Evolutionary conservation across 1,139 yeast genomes (phyloP).

Genomic region (Candida neerlandica): DNA sequence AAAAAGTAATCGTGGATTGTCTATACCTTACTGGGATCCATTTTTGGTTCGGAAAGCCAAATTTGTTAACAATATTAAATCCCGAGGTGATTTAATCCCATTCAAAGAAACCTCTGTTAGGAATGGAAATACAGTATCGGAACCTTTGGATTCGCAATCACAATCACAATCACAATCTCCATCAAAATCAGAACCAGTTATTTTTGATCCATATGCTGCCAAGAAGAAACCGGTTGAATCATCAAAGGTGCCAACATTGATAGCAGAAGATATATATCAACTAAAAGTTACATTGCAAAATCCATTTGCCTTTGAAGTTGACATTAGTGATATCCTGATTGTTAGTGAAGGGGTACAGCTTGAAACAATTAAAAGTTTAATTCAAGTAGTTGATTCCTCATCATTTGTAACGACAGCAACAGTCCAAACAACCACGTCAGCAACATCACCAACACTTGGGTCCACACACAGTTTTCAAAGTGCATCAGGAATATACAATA

Average conservation of each 20-base stretch:
- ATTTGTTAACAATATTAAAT: conserved; percentile 25
- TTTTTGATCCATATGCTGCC: conserved; percentile 39
- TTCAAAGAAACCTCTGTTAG: conserved; percentile 30
- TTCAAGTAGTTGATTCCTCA: conserved; percentile 13
- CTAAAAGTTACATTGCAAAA: conserved; percentile 66
- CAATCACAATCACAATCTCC: conserved; percentile 19
- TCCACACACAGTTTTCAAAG: neutral
- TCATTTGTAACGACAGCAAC: no score
- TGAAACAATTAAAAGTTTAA: conserved; percentile 28
- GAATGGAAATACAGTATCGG: neutral
- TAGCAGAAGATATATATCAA: conserved; percentile 58
- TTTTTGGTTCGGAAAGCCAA: conserved; percentile 57
- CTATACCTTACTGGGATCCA: conserved; percentile 68
- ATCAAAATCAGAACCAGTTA: neutral
- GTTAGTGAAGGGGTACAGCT: conserved; percentile 34
- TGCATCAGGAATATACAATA: neutral
- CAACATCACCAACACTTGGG: neutral
- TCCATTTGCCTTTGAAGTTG: conserved; percentile 78
- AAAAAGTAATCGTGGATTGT: conserved; percentile 19
- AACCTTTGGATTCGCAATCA: conserved; percentile 11
- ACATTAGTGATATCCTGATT: conserved; percentile 55
- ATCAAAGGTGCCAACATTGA: conserved; percentile 39
- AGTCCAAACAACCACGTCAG: no score
- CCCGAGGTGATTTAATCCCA: conserved; percentile 34
- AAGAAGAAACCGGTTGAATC: conserved; percentile 17